Conservation (phyloP, 345 rosid species). For the Bruguiera sexangula region DNA sequence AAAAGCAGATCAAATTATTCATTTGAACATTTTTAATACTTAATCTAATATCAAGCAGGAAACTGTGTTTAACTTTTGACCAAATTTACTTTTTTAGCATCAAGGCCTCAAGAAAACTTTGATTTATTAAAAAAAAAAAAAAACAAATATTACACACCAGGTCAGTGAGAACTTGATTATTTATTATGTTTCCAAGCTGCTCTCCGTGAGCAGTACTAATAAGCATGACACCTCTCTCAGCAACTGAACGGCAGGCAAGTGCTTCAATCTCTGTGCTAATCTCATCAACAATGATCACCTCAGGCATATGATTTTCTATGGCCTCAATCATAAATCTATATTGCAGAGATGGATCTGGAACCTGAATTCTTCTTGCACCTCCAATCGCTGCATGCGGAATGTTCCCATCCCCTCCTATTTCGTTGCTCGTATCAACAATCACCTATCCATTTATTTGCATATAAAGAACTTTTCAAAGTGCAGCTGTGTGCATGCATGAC, state of each 20-base stretch:
- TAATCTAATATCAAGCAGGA: too few relatives aligned
- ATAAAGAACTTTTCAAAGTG: neutral
- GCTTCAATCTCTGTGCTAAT: constrained; percentile 70
- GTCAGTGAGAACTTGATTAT: constrained; percentile 55
- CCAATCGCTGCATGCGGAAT: constrained; percentile 75
- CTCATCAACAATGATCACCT: constrained; percentile 66
- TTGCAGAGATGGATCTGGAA: constrained; percentile 57
- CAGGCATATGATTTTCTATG: constrained; percentile 79
- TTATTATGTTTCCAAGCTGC: constrained; percentile 51
- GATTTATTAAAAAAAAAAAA: too few relatives aligned
- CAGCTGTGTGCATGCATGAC: neutral
- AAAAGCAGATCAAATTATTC: too few relatives aligned
- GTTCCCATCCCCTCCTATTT: constrained; percentile 76
- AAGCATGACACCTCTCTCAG: constrained; percentile 66
- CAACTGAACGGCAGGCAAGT: constrained; percentile 60
- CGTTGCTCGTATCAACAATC: constrained; percentile 70
- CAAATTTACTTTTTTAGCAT: neutral
- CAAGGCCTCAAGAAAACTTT: neutral
- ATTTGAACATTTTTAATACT: too few relatives aligned
- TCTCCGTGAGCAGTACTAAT: constrained; percentile 72
- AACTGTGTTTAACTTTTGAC: neutral
- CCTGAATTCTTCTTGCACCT: constrained; percentile 75
- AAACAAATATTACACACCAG: constrained; percentile 37
- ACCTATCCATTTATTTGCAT: constrained; percentile 31
- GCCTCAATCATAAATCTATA: constrained; percentile 73